Evolutionary conservation across 495 filamentous ascomycete species (phyloP), one percentile per base, ranked within the genome.

Genomic region (Acidiella bohemica): DNA sequence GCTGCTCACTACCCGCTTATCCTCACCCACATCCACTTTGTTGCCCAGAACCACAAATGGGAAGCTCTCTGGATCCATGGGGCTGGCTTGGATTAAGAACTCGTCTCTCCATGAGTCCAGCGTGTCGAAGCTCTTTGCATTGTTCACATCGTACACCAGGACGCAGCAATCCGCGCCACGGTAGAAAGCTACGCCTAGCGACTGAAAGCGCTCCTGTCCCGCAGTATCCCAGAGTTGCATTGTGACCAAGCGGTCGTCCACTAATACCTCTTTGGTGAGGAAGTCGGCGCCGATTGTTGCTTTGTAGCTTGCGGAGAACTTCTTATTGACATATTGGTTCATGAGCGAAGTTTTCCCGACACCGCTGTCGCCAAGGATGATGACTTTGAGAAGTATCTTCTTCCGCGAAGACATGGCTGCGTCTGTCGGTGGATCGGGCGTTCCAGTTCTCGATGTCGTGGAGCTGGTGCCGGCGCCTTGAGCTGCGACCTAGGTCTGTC

Each of bases 251-350:
- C 88, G 78, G 61, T 99, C 90, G 66, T 96, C 92, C 23, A 99
- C 86, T 41, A 95, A 64, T 4, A 99, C 90, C 64, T 99, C 92
- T 53, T 94, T 94, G 14, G 90, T 99, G 43, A 99, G 71, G 67
- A 99, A 99, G 60, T 99, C 90, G 44, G 90, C 90, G 47, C 92
- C 92, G 59, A 97, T 97, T 14, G 90, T 99, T 20, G 90, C 90
- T 64, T 99, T 99, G 72, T 99, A 99, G 67, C 87, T 94, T 46
- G 84, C 86, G 59, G 85, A 93, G 73, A 99, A 99, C 58, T 96
- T 96, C 67, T 96, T 99, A 70, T 99, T 96, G 78, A 99, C 90
- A 79, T 96, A 99, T 96, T 99, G 90, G 67, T 96, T 99, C 90
- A 99, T 96, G 72, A 99, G 76, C 63, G 84, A 93, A 37, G 92